A percentile compares a stretch with the other conserved stretches of the same genome.
Conservation (phyloP, 1,284 basidiomycete genomes). For the Athelia sp. region DNA sequence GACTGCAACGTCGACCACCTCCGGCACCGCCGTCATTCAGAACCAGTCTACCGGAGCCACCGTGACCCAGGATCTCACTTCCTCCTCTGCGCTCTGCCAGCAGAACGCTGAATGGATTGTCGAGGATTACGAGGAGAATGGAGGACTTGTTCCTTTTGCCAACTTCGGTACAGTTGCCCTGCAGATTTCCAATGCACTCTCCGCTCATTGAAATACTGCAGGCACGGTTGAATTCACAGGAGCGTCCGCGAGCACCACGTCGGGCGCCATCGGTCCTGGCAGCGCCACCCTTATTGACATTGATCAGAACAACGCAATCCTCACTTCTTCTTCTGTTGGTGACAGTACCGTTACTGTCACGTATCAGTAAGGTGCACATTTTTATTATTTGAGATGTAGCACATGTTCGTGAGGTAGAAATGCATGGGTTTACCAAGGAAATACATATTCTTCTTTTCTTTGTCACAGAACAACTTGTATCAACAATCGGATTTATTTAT, state of each 20-base stretch:
- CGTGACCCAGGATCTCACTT: slow-evolving; percentile 20
- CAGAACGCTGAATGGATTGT: slow-evolving; percentile 7
- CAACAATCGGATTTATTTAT: too few species aligned
- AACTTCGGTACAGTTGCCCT: slow-evolving; percentile 24
- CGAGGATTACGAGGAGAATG: slow-evolving; percentile 23
- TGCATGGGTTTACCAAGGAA: too few species aligned
- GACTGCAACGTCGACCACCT: slow-evolving; percentile 4
- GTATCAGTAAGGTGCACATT: not conserved
- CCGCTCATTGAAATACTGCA: too few species aligned
- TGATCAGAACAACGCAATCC: not conserved
- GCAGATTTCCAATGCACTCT: too few species aligned
- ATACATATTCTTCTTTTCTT: too few species aligned
- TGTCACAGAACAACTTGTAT: too few species aligned
- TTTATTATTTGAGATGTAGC: too few species aligned
- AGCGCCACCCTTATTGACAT: not conserved
- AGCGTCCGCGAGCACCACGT: slow-evolving; percentile 9
- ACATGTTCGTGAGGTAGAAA: too few species aligned
- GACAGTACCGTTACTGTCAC: not conserved
- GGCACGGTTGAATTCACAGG: too few species aligned
- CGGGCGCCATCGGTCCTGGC: slow-evolving; percentile 4
- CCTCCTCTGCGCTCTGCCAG: slow-evolving; percentile 22
- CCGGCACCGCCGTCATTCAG: slow-evolving; percentile 22
- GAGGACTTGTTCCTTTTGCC: slow-evolving; percentile 22
- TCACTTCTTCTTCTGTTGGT: slow-evolving; percentile 6
- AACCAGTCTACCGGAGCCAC: slow-evolving; percentile 21